A percentile compares a stretch with the other conserved stretches of the same genome.
These are phyloP conservation scores for Fusarium stilboides DNA, from an alignment of 2,329 filamentous ascomycete species.

Conservation along the genomic window DNA sequence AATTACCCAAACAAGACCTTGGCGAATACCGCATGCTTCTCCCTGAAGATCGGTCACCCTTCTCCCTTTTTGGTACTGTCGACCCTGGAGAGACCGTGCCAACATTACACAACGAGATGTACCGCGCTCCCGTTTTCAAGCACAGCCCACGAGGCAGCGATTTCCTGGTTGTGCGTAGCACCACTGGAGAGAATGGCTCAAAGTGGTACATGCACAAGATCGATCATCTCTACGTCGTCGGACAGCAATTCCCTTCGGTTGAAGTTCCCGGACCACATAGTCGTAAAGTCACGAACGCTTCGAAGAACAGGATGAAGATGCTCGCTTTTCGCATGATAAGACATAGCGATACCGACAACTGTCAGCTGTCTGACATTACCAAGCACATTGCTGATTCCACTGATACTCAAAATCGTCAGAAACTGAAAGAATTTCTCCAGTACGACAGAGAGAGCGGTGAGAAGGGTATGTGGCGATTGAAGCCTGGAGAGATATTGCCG, in stretches of 20 bases:
- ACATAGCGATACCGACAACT: conserved; percentile 77
- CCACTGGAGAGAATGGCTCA: conserved; percentile 82
- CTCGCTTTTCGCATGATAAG: conserved; percentile 91
- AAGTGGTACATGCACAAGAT: conserved; percentile 89
- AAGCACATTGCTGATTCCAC: conserved; percentile 93
- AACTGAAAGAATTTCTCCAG: conserved; percentile 95
- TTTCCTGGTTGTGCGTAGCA: conserved; percentile 88
- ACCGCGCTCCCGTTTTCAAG: conserved; percentile 91
- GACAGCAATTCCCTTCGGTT: conserved; percentile 91
- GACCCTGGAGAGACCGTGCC: conserved; percentile 91
- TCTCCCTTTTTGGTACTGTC: conserved; percentile 94
- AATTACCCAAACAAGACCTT: conserved; percentile 84
- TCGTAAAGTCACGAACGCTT: conserved; percentile 94
- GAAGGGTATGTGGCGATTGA: conserved; percentile 86
- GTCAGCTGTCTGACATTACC: conserved; percentile 87
- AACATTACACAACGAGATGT: conserved; percentile 96
- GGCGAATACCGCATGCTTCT: conserved; percentile 91
- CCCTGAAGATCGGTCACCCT: conserved; percentile 95
- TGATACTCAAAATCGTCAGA: conserved; percentile 95
- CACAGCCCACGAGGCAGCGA: conserved; percentile 84
- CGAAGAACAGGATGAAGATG: conserved; percentile 97
- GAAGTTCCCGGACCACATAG: conserved; percentile 96
- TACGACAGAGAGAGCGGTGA: conserved; percentile 83
- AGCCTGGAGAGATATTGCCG: conserved; percentile 79
- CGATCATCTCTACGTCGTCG: conserved; percentile 91